Evolutionary conservation across 306 rosid species (phyloP).

Genomic region (Castanea sativa): DNA sequence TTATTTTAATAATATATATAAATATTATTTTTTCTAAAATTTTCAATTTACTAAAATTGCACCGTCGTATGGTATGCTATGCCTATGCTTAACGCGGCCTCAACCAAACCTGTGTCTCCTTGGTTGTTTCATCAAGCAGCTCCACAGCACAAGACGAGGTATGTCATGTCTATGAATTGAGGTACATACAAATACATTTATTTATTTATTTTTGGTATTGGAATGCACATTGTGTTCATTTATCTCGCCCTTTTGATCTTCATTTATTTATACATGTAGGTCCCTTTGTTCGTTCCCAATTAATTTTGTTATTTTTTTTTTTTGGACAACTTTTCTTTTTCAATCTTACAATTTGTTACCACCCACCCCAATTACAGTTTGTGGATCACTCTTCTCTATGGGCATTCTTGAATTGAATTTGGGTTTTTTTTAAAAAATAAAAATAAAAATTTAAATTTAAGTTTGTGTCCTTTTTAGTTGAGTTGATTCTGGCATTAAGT

Average conservation of each 20-base stretch:
- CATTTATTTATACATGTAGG: not conserved
- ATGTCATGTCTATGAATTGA: not conserved
- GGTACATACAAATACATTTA: not conserved
- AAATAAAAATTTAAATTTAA: too few relatives aligned
- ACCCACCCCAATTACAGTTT: not conserved
- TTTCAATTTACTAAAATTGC: slow-evolving; percentile 20
- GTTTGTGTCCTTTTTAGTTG: slow-evolving; percentile 34
- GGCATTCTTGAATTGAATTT: slow-evolving; percentile 19
- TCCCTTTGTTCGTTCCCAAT: not conserved
- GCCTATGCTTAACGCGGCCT: too few relatives aligned
- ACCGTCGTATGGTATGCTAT: not conserved
- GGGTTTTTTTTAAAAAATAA: slow-evolving; percentile 18
- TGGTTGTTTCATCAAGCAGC: slow-evolving; percentile 32
- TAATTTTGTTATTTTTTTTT: not conserved
- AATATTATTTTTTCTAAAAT: not conserved
- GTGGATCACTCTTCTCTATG: not conserved
- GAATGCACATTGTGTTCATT: slow-evolving; percentile 11
- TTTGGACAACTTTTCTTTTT: not conserved
- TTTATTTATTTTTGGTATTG: not conserved
- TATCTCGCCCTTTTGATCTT: not conserved
- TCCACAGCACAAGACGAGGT: slow-evolving; percentile 39
- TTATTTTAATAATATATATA: not conserved
- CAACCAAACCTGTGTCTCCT: slow-evolving; percentile 8
- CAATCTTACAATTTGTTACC: not conserved
- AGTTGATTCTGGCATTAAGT: slow-evolving; percentile 35